Conservation (phyloP, 2,329 filamentous ascomycete genomes). For the Knufia petricola region DNA sequence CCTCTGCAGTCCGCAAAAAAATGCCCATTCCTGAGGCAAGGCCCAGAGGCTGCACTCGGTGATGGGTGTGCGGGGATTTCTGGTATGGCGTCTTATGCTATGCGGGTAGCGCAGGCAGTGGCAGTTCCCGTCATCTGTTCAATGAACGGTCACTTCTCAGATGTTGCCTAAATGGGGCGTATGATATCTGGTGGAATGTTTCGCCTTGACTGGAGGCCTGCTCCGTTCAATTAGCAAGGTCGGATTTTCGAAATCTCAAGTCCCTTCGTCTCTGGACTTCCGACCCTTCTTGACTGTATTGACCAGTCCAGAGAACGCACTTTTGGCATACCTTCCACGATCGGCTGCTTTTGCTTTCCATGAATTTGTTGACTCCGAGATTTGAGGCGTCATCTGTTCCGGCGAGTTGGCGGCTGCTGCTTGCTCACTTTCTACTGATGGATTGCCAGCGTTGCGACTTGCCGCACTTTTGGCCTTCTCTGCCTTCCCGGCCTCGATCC, state of each 20-base stretch:
- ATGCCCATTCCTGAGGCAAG: constrained; percentile 2
- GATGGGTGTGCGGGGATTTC: background rate
- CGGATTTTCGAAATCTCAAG: background rate
- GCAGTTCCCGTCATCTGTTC: background rate
- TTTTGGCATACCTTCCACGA: constrained; percentile 20
- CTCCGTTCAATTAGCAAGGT: background rate
- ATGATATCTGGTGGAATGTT: background rate
- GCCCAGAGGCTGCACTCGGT: background rate
- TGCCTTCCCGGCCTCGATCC: constrained; percentile 25
- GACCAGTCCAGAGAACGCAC: constrained; percentile 19
- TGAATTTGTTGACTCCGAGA: constrained; percentile 10
- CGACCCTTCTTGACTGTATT: constrained; percentile 19
- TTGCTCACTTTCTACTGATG: constrained; percentile 8
- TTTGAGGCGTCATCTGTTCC: constrained; percentile 11
- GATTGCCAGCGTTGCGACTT: background rate
- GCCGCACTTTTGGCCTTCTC: constrained; percentile 11
- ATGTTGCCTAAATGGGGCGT: background rate
- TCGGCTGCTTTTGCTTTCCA: constrained; percentile 23
- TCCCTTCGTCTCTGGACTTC: constrained; percentile 16
- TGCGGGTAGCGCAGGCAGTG: background rate
- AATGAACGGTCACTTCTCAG: background rate
- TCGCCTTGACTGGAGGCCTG: background rate
- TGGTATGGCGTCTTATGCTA: background rate
- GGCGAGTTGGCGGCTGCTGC: background rate
- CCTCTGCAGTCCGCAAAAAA: background rate